Evolutionary conservation across 345 rosid genomes (phyloP).

Genomic region (Zanthoxylum bungeanum): DNA sequence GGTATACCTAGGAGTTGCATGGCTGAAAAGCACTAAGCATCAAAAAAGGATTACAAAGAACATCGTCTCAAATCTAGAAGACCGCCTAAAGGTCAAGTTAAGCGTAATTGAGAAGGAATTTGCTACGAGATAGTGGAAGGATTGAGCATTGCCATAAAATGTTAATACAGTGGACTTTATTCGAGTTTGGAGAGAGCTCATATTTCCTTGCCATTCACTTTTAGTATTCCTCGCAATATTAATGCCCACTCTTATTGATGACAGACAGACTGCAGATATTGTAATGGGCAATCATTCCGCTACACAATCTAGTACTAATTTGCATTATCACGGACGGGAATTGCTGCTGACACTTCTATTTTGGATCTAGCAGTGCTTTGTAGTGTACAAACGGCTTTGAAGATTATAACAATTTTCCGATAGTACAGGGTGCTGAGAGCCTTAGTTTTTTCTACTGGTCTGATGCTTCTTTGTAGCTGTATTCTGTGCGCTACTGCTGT

Average conservation of each 20-base stretch:
- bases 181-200: background rate
- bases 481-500: background rate
- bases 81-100: conserved; percentile 62
- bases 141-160: background rate
- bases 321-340: background rate
- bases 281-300: background rate
- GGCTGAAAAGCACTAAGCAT: conserved; percentile 87
- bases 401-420: background rate
- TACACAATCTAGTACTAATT: background rate
- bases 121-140: conserved; percentile 33
- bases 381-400: background rate
- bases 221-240: background rate
- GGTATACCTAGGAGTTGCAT: conserved; percentile 72
- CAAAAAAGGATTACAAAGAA: conserved; percentile 80
- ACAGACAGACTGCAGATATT: background rate
- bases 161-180: background rate
- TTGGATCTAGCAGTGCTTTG: background rate
- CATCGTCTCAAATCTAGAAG: conserved; percentile 56
- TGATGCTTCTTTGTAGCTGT: background rate
- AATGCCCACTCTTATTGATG: background rate
- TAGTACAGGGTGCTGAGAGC: background rate
- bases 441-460: background rate
- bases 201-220: background rate
- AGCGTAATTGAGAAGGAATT: conserved; percentile 73
- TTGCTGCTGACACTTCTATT: background rate